Conservation (phyloP, 768 basidiomycete genomes). For the Russula virescens region DNA sequence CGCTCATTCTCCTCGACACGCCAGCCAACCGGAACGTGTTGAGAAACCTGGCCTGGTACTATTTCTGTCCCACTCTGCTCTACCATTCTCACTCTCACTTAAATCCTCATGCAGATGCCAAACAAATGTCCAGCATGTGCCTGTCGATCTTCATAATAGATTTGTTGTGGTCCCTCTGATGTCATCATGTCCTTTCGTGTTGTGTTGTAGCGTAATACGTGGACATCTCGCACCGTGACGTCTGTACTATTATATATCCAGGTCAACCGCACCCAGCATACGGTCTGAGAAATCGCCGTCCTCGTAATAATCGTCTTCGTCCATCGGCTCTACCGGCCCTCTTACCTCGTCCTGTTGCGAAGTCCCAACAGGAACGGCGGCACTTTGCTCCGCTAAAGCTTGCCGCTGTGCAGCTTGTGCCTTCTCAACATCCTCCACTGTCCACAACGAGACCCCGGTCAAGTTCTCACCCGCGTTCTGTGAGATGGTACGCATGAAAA, state of each 20-base stretch:
- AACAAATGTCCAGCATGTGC: slow-evolving; percentile 8
- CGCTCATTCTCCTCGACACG: background rate
- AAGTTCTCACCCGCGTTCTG: slow-evolving; percentile 96
- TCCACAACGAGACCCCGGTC: slow-evolving; percentile 93
- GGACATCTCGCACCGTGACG: slow-evolving; percentile 6
- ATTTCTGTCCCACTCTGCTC: background rate
- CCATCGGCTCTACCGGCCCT: slow-evolving; percentile 33
- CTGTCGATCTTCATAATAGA: background rate
- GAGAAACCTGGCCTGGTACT: slow-evolving; percentile 39
- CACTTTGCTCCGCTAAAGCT: slow-evolving; percentile 47
- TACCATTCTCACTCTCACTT: background rate
- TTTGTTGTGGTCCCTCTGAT: background rate
- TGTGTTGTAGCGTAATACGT: slow-evolving; percentile 6
- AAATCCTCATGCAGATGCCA: background rate
- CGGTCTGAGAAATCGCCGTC: slow-evolving; percentile 57
- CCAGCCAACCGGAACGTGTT: slow-evolving; percentile 51
- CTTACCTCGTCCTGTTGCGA: slow-evolving; percentile 25
- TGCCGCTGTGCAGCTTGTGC: slow-evolving; percentile 78
- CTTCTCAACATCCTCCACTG: slow-evolving; percentile 83
- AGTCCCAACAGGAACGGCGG: slow-evolving; percentile 30
- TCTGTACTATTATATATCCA: slow-evolving; percentile 26
- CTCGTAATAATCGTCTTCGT: slow-evolving; percentile 29
- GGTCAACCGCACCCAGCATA: slow-evolving; percentile 54
- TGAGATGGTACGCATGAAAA: slow-evolving; percentile 98
- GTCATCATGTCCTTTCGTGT: background rate